phyloP scores from a whole-genome alignment of 2,329 filamentous ascomycete genomes.

The Colletotrichum tropicale region DNA sequence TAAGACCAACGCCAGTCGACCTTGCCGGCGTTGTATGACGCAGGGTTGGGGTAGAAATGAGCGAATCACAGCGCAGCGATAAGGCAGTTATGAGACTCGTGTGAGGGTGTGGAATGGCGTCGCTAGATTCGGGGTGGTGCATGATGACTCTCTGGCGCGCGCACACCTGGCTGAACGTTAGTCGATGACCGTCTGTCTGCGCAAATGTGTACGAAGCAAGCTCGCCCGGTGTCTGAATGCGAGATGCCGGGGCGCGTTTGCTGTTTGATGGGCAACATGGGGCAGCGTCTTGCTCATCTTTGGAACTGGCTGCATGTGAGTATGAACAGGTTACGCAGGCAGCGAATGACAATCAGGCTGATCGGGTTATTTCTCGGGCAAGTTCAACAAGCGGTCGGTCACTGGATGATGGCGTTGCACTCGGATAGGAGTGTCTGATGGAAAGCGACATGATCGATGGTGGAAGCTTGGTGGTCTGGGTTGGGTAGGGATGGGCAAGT shows the following conservation, averaged over 20 bases:
- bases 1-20: conserved; percentile 1
- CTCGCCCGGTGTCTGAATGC: not conserved
- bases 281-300: not conserved
- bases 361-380: not conserved
- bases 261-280: not conserved
- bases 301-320: not conserved
- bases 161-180: not conserved
- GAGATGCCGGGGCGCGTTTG: not conserved
- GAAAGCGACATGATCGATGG: not conserved
- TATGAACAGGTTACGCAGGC: not conserved
- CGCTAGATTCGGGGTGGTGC: conserved; percentile 8
- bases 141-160: conserved; percentile 6
- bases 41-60: not conserved
- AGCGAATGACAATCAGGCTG: not conserved
- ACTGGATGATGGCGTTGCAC: not conserved
- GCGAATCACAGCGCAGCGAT: conserved; percentile 14
- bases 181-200: not conserved
- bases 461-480: not conserved
- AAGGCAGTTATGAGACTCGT: conserved; percentile 11
- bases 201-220: not conserved
- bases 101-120: conserved; percentile 6
- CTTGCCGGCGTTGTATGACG: conserved; percentile 14
- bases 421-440: not conserved
- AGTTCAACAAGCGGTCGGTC: not conserved
- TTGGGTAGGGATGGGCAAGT: not conserved